These are phyloP conservation scores for Rhizopogon roseolus DNA, from an alignment of 768 basidiomycete species.

Conservation along the genomic window DNA sequence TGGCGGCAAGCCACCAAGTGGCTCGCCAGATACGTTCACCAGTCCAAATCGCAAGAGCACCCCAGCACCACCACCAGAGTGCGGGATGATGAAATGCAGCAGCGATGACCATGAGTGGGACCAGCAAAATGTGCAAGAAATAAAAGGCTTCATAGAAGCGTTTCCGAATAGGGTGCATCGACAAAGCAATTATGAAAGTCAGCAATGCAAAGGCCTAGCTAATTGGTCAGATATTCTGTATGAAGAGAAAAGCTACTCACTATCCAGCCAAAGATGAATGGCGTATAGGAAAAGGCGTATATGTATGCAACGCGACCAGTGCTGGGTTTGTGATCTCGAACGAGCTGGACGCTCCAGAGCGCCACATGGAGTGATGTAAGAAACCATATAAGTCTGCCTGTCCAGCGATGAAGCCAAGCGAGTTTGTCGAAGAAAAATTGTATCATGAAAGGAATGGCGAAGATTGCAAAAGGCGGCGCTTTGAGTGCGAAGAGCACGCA, in stretches of 20 bases:
- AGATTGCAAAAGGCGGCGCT: constrained; percentile 65
- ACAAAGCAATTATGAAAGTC: constrained; percentile 48
- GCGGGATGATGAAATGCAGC: constrained; percentile 66
- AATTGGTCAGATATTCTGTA: constrained; percentile 4
- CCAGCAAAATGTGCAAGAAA: constrained; percentile 55
- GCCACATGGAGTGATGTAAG: constrained; percentile 55
- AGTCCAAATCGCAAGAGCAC: constrained; percentile 56
- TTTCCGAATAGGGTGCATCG: constrained; percentile 45
- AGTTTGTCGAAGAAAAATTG: constrained; percentile 77
- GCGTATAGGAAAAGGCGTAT: constrained; percentile 53
- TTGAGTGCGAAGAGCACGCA: constrained; percentile 69
- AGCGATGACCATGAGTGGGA: constrained; percentile 55
- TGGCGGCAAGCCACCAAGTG: constrained; percentile 52
- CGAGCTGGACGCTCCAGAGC: constrained; percentile 67
- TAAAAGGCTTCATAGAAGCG: constrained; percentile 65
- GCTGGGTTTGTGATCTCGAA: constrained; percentile 39
- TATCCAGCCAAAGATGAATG: constrained; percentile 60
- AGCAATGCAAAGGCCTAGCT: constrained; percentile 51
- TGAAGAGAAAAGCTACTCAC: constrained; percentile 29
- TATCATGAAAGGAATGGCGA: constrained; percentile 56
- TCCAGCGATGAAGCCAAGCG: constrained; percentile 65
- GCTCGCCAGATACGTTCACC: constrained; percentile 57
- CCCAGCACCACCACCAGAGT: constrained; percentile 65
- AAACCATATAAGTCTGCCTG: constrained; percentile 66
- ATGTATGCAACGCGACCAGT: constrained; percentile 40